Evolutionary conservation across 768 basidiomycete species (phyloP).

Genomic region (Podaxis mareebaensis): DNA sequence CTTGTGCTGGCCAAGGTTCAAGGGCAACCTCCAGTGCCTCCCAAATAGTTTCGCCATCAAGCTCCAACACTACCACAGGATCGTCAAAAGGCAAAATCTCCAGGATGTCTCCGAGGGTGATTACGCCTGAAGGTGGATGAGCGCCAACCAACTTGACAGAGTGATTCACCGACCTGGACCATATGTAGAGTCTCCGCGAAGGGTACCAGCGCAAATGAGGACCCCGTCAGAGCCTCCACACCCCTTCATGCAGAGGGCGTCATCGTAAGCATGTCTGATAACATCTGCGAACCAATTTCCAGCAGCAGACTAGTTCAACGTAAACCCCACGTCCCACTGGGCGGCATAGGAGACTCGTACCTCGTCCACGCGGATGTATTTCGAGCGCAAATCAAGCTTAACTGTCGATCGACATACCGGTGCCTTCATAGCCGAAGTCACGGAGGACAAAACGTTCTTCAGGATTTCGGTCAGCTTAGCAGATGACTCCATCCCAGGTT

Average conservation of each 20-base stretch:
- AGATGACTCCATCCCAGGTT: slow-evolving; percentile 59
- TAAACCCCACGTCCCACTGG: neutral
- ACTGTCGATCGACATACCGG: slow-evolving; percentile 74
- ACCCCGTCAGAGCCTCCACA: slow-evolving; percentile 76
- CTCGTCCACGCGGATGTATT: slow-evolving; percentile 73
- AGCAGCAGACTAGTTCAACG: slow-evolving; percentile 52
- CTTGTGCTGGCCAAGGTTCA: slow-evolving; percentile 83
- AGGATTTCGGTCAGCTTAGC: slow-evolving; percentile 57
- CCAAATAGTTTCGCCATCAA: slow-evolving; percentile 81
- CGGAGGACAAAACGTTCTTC: slow-evolving; percentile 62
- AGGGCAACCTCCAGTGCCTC: slow-evolving; percentile 74
- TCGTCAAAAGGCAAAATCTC: slow-evolving; percentile 92
- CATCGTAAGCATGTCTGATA: slow-evolving; percentile 79
- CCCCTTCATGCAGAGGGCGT: slow-evolving; percentile 56
- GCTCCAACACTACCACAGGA: slow-evolving; percentile 75
- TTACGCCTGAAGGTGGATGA: slow-evolving; percentile 46
- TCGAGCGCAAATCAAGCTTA: slow-evolving; percentile 71
- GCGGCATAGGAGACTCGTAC: slow-evolving; percentile 32
- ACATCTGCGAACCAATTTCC: slow-evolving; percentile 89
- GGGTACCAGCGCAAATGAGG: slow-evolving; percentile 78
- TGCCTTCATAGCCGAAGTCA: slow-evolving; percentile 67
- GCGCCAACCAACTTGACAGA: neutral
- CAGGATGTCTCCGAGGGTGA: slow-evolving; percentile 84
- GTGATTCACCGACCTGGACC: slow-evolving; percentile 59
- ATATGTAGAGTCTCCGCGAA: slow-evolving; percentile 85